Percentiles rank a stretch among this genome's conserved stretches.
Conservation (phyloP, 2,329 filamentous ascomycete genomes). For the Colletotrichum graminicola region DNA sequence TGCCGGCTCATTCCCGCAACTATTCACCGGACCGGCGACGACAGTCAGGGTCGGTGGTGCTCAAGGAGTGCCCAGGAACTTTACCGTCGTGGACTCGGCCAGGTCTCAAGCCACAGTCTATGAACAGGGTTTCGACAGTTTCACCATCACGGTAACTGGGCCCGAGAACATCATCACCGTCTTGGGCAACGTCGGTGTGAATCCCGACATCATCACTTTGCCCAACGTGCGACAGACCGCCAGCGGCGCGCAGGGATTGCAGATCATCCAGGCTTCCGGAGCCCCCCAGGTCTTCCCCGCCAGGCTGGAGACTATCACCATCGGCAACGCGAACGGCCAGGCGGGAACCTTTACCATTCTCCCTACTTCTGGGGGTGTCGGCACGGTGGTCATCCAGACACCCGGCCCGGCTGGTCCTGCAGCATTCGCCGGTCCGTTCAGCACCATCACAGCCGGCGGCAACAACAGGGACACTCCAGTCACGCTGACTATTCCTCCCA, state of each 20-base stretch:
- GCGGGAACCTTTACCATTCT: slow-evolving; percentile 20
- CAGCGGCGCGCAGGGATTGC: not conserved
- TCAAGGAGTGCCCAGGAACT: slow-evolving; percentile 29
- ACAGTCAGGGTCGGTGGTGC: slow-evolving; percentile 33
- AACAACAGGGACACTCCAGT: slow-evolving; percentile 14
- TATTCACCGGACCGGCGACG: not conserved
- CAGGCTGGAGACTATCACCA: slow-evolving; percentile 21
- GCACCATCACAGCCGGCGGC: slow-evolving; percentile 32
- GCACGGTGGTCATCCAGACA: slow-evolving; percentile 30
- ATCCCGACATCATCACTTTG: slow-evolving; percentile 20
- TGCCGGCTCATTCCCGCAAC: not conserved
- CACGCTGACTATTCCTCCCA: slow-evolving; percentile 30
- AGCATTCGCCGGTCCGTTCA: slow-evolving; percentile 17
- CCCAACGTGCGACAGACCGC: not conserved
- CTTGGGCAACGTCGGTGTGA: slow-evolving; percentile 29
- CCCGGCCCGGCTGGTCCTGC: slow-evolving; percentile 5
- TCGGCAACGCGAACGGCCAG: slow-evolving; percentile 6
- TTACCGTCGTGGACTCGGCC: slow-evolving; percentile 23
- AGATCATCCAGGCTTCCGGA: slow-evolving; percentile 32
- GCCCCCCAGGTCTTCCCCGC: slow-evolving; percentile 17
- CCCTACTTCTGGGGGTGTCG: slow-evolving; percentile 22
- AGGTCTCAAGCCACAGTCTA: slow-evolving; percentile 26
- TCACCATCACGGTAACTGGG: slow-evolving; percentile 26
- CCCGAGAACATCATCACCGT: slow-evolving; percentile 30
- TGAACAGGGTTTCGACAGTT: slow-evolving; percentile 33